These are phyloP conservation scores for Paulownia fortunei DNA, from an alignment of 257 asterid species.

Conservation along the genomic window DNA sequence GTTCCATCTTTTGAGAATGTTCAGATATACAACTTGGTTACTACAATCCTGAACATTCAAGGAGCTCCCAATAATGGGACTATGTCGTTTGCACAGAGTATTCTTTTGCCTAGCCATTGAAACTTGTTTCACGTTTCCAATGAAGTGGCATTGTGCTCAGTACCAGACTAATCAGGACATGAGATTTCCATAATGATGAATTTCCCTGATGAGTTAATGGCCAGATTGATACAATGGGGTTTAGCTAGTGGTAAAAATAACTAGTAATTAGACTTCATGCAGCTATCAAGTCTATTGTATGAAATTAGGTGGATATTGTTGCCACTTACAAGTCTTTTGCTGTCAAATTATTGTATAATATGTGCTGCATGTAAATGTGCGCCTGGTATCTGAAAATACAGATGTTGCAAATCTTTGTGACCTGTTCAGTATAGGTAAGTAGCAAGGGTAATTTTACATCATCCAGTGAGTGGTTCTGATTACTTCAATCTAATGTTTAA, in stretches of 20 bases:
- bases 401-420: background rate
- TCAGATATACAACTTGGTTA: constrained; percentile 71
- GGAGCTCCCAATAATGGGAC: constrained; percentile 81
- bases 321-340: background rate
- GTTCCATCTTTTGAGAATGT: constrained; percentile 77
- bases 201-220: background rate
- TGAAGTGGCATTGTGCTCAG: background rate
- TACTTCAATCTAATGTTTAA: background rate
- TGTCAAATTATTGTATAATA: background rate
- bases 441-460: background rate
- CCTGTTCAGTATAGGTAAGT: background rate
- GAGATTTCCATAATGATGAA: background rate
- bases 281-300: background rate
- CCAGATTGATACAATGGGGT: background rate
- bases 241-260: background rate
- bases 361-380: background rate
- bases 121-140: background rate
- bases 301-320: background rate
- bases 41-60: constrained; percentile 50
- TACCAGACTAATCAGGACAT: background rate
- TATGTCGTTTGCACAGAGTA: constrained; percentile 43
- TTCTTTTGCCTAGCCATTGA: constrained; percentile 59
- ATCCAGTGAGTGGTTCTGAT: background rate
- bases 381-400: background rate
- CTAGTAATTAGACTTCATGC: background rate